Evolutionary conservation across 306 rosid species (phyloP), one percentile per base, ranked within the genome.

Genomic region (Castanopsis chinensis): DNA sequence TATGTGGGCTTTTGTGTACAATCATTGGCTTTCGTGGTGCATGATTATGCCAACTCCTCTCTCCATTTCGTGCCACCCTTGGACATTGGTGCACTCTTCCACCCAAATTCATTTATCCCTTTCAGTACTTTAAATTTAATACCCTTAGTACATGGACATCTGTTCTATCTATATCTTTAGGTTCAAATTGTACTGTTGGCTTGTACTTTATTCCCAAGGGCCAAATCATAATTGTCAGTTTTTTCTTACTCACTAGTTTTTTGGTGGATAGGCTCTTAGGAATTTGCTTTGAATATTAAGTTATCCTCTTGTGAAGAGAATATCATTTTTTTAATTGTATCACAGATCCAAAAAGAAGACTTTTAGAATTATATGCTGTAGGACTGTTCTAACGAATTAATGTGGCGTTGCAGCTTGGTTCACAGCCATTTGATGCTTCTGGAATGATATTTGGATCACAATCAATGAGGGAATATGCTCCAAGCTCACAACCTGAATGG

Each of bases 401-500:
- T 82, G 73, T 73, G 74, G 77, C 75, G 82, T 87, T 80, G 83
- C 92, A 89, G 89, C 83, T 87, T 72, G 88, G 68, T 25, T 69
- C 81, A 57, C 97, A 88, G 84, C 78, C 93, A 80, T 88, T 85
- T 74, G 98, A 93, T 72, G 85, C 86, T 73, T 83, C 97, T 5
- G 92, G 91, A 73, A 84, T 90, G 82, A 81, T 93, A 83, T 91
- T 91, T 78, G 97, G 93, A 41, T 76, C 89, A 52, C 94, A 93
- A 85, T 75, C 91, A 67, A 75, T 81, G 33, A 90, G 92, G 82
- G 93, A 87, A 13, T 93, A 86, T 86, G 80, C 75, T 70, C 89
- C 89, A 81, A 92, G 84, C 76, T 82, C 88, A 52, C 97, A 89
- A 14, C 81, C 92, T 3, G 96, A 91, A 78, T 93, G 97, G 97